Evolutionary conservation across 352 stramenopile genomes (phyloP).

Genomic region (Phytopythium helicoides): DNA sequence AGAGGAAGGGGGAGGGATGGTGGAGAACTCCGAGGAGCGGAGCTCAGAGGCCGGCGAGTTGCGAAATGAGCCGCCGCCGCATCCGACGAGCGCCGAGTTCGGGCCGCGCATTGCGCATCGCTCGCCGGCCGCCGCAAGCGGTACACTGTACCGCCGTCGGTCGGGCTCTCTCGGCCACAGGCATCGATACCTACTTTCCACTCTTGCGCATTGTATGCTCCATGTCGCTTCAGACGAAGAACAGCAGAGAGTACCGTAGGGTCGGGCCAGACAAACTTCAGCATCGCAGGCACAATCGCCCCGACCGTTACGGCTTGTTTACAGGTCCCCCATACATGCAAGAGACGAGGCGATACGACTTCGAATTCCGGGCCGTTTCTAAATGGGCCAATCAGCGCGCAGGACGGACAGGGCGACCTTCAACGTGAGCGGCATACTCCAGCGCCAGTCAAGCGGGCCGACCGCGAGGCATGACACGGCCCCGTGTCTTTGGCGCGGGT

Average conservation of each 20-base stretch:
- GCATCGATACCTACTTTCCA: slow-evolving; percentile 12
- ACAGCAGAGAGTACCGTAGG: too few species aligned
- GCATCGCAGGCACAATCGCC: too few species aligned
- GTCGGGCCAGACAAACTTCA: too few species aligned
- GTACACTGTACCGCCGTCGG: slow-evolving; percentile 15
- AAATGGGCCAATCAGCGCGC: slow-evolving; percentile 2
- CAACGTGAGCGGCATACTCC: slow-evolving; percentile 4
- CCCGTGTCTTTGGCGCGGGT: slow-evolving; percentile 8
- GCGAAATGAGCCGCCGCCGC: slow-evolving; percentile 18
- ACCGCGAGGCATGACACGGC: background rate
- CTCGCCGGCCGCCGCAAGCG: slow-evolving; percentile 2
- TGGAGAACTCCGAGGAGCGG: too few species aligned
- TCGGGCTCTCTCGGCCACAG: slow-evolving; percentile 23
- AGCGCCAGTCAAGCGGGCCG: background rate
- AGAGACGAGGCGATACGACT: background rate
- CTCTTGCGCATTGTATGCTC: slow-evolving; percentile 1
- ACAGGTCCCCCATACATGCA: background rate
- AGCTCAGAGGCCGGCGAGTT: slow-evolving; percentile 20
- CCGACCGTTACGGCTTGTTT: too few species aligned
- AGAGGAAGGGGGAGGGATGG: background rate
- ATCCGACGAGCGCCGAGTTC: background rate
- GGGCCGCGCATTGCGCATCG: slow-evolving; percentile 5
- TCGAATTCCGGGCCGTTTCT: background rate
- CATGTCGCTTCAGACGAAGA: too few species aligned
- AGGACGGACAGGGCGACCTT: slow-evolving; percentile 17